Conservation (phyloP, 73 alveolate genomes). For the Loxodes magnus region DNA sequence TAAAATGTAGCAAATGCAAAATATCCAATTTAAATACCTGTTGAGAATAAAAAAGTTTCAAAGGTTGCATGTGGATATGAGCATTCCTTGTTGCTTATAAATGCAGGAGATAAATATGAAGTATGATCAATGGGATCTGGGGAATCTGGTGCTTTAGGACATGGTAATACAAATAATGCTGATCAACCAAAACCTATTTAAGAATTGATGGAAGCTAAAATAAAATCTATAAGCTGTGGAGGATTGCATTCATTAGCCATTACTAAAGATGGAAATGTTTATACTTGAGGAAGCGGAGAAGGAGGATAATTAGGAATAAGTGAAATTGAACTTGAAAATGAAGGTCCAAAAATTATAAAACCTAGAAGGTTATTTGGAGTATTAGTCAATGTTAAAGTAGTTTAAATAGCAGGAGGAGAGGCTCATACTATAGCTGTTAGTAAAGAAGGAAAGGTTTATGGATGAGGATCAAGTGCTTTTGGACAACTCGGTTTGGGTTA, state of each 20-base stretch:
- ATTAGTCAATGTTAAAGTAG: slow-evolving; percentile 6
- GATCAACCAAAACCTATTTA: slow-evolving; percentile 44
- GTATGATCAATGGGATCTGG: slow-evolving; percentile 75
- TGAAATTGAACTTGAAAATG: neutral
- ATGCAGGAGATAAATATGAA: slow-evolving; percentile 51
- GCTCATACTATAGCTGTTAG: slow-evolving; percentile 81
- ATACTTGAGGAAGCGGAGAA: slow-evolving; percentile 74
- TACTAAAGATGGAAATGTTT: slow-evolving; percentile 54
- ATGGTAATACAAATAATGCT: slow-evolving; percentile 23
- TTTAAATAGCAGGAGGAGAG: slow-evolving; percentile 80
- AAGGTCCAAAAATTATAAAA: neutral
- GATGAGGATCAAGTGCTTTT: slow-evolving; percentile 88
- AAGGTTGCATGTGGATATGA: slow-evolving; percentile 85
- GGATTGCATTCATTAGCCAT: slow-evolving; percentile 75
- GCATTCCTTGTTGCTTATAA: no score
- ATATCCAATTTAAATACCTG: slow-evolving; percentile 15
- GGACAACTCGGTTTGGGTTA: slow-evolving; percentile 85
- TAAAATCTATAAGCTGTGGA: slow-evolving; percentile 71
- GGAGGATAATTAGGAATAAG: slow-evolving; percentile 23
- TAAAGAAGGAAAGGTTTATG: slow-evolving; percentile 53
- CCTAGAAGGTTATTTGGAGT: neutral
- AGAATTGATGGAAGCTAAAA: slow-evolving; percentile 32
- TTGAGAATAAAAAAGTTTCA: slow-evolving; percentile 34
- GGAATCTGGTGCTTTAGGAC: slow-evolving; percentile 51
- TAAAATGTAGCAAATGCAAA: slow-evolving; percentile 20